Percentiles rank a stretch among this genome's conserved stretches.
These are phyloP conservation scores for Solanum bulbocastanum DNA, from an alignment of 257 asterid genomes.

Conservation along the genomic window DNA sequence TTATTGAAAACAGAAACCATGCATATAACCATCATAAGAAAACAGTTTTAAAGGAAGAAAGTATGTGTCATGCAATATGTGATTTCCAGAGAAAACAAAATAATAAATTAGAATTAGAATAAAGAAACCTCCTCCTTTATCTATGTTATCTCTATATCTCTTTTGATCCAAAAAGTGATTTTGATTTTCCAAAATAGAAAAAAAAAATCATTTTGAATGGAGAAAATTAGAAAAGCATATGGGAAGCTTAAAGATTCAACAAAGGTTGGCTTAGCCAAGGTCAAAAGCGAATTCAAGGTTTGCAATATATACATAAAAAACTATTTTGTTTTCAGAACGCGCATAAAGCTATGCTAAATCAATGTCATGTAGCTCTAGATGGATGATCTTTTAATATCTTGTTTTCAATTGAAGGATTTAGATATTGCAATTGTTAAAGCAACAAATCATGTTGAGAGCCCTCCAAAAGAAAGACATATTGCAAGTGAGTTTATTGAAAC, in stretches of 20 bases:
- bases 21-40: neutral
- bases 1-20: neutral
- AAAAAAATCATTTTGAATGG: conserved; percentile 31
- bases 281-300: conserved; percentile 92
- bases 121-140: conserved; percentile 12
- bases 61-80: neutral
- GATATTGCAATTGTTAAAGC: conserved; percentile 87
- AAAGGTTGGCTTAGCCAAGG: conserved; percentile 87
- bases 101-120: neutral
- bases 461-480: conserved; percentile 86
- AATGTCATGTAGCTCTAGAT: neutral
- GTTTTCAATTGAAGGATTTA: conserved; percentile 45
- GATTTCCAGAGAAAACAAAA: neutral
- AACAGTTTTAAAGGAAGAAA: neutral
- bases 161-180: neutral
- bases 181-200: neutral
- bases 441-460: conserved; percentile 72
- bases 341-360: neutral
- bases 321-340: neutral
- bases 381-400: neutral
- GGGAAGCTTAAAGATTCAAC: conserved; percentile 93
- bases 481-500: conserved; percentile 47
- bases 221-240: conserved; percentile 82
- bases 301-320: neutral
- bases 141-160: conserved; percentile 6